Evolutionary conservation across 2,329 filamentous ascomycete species (phyloP).

Genomic region (Chaetomium sp.): DNA sequence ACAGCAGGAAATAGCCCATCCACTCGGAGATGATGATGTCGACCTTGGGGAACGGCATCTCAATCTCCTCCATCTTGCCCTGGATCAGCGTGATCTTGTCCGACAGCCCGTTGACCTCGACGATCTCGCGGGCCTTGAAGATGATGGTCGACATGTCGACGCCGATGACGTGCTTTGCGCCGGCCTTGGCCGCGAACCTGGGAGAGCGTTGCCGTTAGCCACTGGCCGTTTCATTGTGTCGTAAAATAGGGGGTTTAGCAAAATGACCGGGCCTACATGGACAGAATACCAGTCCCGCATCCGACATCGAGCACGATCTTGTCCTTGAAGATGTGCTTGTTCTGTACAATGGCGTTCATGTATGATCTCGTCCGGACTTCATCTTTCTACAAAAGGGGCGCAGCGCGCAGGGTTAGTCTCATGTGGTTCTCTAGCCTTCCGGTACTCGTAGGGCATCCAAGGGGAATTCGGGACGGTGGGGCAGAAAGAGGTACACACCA

Average conservation of each 20-base stretch:
- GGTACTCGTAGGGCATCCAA: background rate
- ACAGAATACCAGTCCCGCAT: slow-evolving; percentile 95
- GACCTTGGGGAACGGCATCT: slow-evolving; percentile 87
- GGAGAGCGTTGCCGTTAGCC: background rate
- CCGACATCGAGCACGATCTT: slow-evolving; percentile 94
- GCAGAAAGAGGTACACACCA: slow-evolving; percentile 56
- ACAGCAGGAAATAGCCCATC: slow-evolving; percentile 99
- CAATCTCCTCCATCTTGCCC: slow-evolving; percentile 99
- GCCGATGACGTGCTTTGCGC: slow-evolving; percentile 96
- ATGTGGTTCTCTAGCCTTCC: slow-evolving; percentile 9
- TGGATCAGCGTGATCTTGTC: slow-evolving; percentile 97
- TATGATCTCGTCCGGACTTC: slow-evolving; percentile 95
- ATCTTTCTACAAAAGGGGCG: slow-evolving; percentile 65
- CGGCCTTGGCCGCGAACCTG: slow-evolving; percentile 94
- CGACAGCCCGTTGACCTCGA: slow-evolving; percentile 81
- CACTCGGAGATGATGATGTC: slow-evolving; percentile 99
- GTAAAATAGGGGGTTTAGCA: too few relatives aligned
- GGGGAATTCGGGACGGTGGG: slow-evolving; percentile 5
- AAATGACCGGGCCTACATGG: slow-evolving; percentile 60
- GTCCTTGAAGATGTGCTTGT: slow-evolving; percentile 87
- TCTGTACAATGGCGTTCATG: slow-evolving; percentile 96
- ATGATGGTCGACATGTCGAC: slow-evolving; percentile 99
- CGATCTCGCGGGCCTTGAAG: slow-evolving; percentile 95
- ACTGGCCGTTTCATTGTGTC: too few relatives aligned
- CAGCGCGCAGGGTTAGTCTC: slow-evolving; percentile 8